Base-by-base conservation (phyloP, 306 rosid species). In the Hylodesmum podocarpum region DNA sequence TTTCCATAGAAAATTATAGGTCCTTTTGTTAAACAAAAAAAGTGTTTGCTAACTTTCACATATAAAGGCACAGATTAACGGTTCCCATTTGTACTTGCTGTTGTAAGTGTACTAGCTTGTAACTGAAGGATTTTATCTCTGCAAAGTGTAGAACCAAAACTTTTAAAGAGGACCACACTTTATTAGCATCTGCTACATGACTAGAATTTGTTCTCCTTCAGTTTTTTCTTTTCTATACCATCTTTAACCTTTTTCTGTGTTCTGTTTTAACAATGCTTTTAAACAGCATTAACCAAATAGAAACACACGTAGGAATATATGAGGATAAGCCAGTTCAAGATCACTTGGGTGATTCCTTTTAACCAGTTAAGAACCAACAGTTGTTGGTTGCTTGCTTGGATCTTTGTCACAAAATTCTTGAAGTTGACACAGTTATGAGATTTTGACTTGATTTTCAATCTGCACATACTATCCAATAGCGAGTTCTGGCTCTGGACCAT, bases 341-440 rank as follows among this genome's bases (percentile, higher is more conserved):
- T 64, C 46, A 63, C 44, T 78, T 57, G 73, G 39, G 66, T 33
- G 70, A 72, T 84, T 80, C 82, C 84, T 28, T 25, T 25, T 47
- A 18, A 71, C 28, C 67, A 59, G 43, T n/a, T 74, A 24, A 57
- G 80, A 79, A 82, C 78, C 78, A 54, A 58, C 47, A 46, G 36
- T 66, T 59, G 83, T 76, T 72, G 76, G 75, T 64, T 76, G 77
- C 73, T 81, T 74, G 81, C 81, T 73, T 73, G 82, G 82, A 79
- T 82, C 82, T 57, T 72, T 87, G 36, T 70, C 72, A 34, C 36
- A 75, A 77, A 59, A 64, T 66, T 47, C 85, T 73, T 77, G 46
- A 43, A 63, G 50, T 78, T 79, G 77, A 74, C 81, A 44, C 80
- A 63, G 66, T 14, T 28, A 78, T 66, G 33, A 74, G 70, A 84